These are phyloP conservation scores for Seiridium cupressi DNA, from an alignment of 2,329 filamentous ascomycete genomes.

Conservation along the genomic window DNA sequence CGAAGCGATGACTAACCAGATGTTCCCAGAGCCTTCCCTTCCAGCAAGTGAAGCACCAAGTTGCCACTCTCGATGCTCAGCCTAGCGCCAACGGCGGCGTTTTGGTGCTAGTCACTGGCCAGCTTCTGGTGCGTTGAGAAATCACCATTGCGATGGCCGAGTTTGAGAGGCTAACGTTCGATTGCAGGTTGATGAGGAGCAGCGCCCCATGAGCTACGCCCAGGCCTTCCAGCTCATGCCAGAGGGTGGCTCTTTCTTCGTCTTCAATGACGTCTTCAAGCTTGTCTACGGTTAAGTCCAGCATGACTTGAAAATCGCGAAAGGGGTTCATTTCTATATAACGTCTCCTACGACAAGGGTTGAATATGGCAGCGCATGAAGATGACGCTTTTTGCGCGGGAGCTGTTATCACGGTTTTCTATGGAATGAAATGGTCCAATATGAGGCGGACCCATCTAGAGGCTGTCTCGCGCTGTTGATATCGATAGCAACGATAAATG, in stretches of 20 bases:
- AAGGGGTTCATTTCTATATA: background rate
- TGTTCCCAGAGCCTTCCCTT: conserved; percentile 13
- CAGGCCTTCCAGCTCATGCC: conserved; percentile 84
- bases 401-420: background rate
- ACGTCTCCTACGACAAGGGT: background rate
- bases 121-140: conserved; percentile 66
- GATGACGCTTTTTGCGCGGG: background rate
- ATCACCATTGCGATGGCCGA: background rate
- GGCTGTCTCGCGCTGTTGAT: background rate
- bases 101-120: conserved; percentile 84
- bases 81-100: conserved; percentile 70
- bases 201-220: conserved; percentile 85
- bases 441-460: background rate
- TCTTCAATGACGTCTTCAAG: conserved; percentile 95
- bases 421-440: background rate
- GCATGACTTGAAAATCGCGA: background rate
- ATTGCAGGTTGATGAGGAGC: conserved; percentile 76
- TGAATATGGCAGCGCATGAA: background rate
- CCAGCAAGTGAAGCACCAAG: conserved; percentile 71
- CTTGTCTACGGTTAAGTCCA: conserved; percentile 65
- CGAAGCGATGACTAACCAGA: conserved; percentile 3
- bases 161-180: background rate
- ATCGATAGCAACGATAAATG: background rate
- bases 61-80: conserved; percentile 80
- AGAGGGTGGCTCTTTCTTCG: conserved; percentile 72